These are phyloP conservation scores for Evernia prunastri DNA, from an alignment of 495 filamentous ascomycete genomes.

Conservation along the genomic window DNA sequence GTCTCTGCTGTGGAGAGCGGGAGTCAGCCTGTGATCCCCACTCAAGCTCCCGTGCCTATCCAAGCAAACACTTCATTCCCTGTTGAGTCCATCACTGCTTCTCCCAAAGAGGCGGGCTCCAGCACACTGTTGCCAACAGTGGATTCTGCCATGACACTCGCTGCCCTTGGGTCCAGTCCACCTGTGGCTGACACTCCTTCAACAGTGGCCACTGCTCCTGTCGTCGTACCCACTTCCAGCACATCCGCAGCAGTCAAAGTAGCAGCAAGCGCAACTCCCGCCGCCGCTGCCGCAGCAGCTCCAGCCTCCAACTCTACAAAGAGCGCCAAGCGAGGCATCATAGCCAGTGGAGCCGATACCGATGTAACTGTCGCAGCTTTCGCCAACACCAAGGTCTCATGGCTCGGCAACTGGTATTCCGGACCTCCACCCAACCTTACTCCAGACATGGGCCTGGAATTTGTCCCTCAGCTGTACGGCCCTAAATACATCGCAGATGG, in stretches of 20 bases:
- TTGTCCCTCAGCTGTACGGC: slow-evolving; percentile 23
- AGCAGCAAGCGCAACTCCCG: slow-evolving; percentile 1
- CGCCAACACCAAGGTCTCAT: slow-evolving; percentile 21
- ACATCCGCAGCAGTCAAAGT: not conserved
- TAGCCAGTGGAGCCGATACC: slow-evolving; percentile 12
- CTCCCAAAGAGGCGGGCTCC: not conserved
- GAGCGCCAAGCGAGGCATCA: slow-evolving; percentile 22
- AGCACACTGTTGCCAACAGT: not conserved
- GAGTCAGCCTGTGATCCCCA: not conserved
- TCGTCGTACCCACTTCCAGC: not conserved
- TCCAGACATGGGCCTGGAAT: slow-evolving; percentile 1
- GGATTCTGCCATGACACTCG: not conserved
- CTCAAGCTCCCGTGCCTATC: slow-evolving; percentile 11
- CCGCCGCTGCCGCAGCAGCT: not conserved
- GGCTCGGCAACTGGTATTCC: slow-evolving; percentile 25
- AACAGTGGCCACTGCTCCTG: not conserved
- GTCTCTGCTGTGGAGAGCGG: slow-evolving; percentile 3
- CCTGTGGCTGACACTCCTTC: not conserved
- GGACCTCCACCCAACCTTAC: slow-evolving; percentile 18
- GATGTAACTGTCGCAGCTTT: slow-evolving; percentile 12
- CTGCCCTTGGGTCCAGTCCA: not conserved
- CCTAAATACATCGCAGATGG: slow-evolving; percentile 10
- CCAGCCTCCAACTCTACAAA: slow-evolving; percentile 2
- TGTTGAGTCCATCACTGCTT: slow-evolving; percentile 4
- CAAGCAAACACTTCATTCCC: not conserved